Evolutionary conservation across 169 alveolate species (phyloP).

Genomic region (Cryptosporidium sp.): DNA sequence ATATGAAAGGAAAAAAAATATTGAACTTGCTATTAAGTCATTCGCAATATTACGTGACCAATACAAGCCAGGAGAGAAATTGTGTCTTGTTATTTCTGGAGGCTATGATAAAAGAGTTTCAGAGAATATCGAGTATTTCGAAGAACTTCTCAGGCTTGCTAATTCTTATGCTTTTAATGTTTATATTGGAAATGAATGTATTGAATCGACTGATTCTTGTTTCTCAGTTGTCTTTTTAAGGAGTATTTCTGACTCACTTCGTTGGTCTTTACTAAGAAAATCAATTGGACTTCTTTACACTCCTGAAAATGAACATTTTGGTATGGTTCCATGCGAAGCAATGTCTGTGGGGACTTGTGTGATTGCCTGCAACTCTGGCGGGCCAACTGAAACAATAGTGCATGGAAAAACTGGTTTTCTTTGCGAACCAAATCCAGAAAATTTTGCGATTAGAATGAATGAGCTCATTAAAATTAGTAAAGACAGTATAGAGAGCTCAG

Average conservation of each 20-base stretch:
- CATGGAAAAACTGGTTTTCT: slow-evolving; percentile 89
- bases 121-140: slow-evolving; percentile 87
- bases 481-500: slow-evolving; percentile 69
- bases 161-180: slow-evolving; percentile 71
- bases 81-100: slow-evolving; percentile 89
- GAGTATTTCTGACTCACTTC: slow-evolving; percentile 85
- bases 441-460: slow-evolving; percentile 86
- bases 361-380: slow-evolving; percentile 93
- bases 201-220: slow-evolving; percentile 49
- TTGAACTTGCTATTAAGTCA: slow-evolving; percentile 87
- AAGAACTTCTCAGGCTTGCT: slow-evolving; percentile 80
- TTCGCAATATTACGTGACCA: slow-evolving; percentile 82
- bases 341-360: slow-evolving; percentile 91
- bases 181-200: slow-evolving; percentile 29
- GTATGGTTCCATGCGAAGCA: slow-evolving; percentile 95
- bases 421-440: slow-evolving; percentile 81
- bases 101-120: slow-evolving; percentile 90
- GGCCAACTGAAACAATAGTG: slow-evolving; percentile 92
- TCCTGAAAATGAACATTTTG: slow-evolving; percentile 95
- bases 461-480: slow-evolving; percentile 76
- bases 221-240: slow-evolving; percentile 84
- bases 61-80: slow-evolving; percentile 55
- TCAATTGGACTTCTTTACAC: slow-evolving; percentile 92
- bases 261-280: slow-evolving; percentile 83
- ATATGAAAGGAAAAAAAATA: slow-evolving; percentile 91